Conservation (phyloP, 2,329 filamentous ascomycete genomes). For the Acephala macrosclerotiorum region DNA sequence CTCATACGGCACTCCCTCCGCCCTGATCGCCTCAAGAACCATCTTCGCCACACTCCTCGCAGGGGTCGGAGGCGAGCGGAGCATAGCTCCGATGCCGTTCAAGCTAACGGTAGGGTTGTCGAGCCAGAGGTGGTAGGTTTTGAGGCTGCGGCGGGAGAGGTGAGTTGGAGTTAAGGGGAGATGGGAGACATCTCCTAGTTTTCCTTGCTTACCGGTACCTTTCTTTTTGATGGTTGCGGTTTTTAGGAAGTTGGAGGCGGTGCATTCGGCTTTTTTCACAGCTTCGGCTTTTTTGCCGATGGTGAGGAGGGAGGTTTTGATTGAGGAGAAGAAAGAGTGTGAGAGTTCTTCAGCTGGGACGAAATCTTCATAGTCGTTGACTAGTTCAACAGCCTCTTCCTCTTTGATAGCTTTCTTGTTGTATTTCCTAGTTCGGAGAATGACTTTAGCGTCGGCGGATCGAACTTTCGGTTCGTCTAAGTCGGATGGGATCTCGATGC, state of each 20-base stretch:
- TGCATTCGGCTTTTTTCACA: not conserved
- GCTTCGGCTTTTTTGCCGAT: not conserved
- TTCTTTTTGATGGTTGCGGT: no score
- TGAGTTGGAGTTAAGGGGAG: conserved; percentile 26
- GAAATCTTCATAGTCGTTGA: not conserved
- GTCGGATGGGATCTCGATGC: conserved; percentile 43
- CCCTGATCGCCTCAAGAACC: conserved; percentile 61
- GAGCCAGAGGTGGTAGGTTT: conserved; percentile 71
- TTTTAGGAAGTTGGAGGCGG: not conserved
- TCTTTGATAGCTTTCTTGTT: not conserved
- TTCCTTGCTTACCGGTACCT: not conserved
- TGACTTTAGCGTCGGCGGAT: conserved; percentile 16
- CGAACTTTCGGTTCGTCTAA: conserved; percentile 38
- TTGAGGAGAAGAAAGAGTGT: not conserved
- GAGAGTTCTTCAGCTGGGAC: not conserved
- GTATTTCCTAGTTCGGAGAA: not conserved
- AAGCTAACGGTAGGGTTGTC: conserved; percentile 56
- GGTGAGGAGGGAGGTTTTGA: no score
- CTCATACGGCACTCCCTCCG: conserved; percentile 59
- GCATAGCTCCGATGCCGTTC: conserved; percentile 57
- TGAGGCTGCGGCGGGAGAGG: conserved; percentile 23
- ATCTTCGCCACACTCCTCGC: conserved; percentile 63
- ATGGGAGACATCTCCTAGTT: conserved; percentile 17
- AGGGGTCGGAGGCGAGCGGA: conserved; percentile 68
- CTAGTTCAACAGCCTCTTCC: not conserved